Base-by-base conservation (phyloP, 2,329 filamentous ascomycete genomes). In the Tolypocladium capitatum region DNA sequence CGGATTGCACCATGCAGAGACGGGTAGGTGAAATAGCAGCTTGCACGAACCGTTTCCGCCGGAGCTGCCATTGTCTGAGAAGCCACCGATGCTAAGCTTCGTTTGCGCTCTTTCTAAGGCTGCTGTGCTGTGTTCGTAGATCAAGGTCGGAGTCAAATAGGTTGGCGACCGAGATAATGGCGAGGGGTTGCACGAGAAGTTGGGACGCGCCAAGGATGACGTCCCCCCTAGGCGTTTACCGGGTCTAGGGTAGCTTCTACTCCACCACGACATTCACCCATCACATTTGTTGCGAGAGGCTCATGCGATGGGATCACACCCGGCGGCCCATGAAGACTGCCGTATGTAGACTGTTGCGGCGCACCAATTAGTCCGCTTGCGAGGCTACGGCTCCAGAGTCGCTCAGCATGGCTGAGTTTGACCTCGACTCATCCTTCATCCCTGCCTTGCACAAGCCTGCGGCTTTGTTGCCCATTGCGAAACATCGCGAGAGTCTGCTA, bases 391-490 rank as follows among this genome's bases (percentile, higher is more conserved):
- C 20, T 24, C 11, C 31, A 36, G 18, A 32, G 14, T 38, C 28
- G 14, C 42, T 30, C 36, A 41, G 5, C 33, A 80, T 80, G 76
- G 65, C 72, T 2, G 78, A 82, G 47, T 71, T 78, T 47, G 73
- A 79, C 46, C 60, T 81, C 10, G 68, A 73, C 51, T 68, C 76
- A 42, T 67, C 67, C 18, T 84, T 83, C 55, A 91, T 96, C 50
- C 84, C 88, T 21, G 81, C 87, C 20, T 73, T 96, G 16, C 86
- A 96, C 66, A 95, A 92, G 60, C 90, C 91, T 1, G 70, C 88
- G 4, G 76, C 84, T 8, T 70, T 96, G 2, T 74, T 98, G 2
- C 91, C 92, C 1, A 96, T 98, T 52, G 80, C 90, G 31, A 84
- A 85, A 55, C 84, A 97, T 57, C 81, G 80, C 52, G 75, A 92